Evolutionary conservation across 1,284 basidiomycete species (phyloP).

Genomic region (Gomphus bonarii): DNA sequence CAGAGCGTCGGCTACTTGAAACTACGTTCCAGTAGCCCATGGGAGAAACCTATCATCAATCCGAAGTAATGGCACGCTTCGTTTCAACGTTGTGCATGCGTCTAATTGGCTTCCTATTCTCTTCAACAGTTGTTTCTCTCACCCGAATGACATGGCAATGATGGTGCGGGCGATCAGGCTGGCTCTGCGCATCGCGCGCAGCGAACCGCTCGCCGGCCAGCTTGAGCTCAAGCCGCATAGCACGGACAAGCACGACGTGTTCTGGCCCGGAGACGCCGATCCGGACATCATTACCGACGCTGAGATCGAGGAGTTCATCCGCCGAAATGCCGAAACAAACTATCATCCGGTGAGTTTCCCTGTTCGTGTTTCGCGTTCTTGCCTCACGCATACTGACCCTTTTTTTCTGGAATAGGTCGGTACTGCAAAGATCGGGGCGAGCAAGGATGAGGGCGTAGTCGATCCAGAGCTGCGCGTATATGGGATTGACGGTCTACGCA

Average conservation of each 20-base stretch:
- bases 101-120: background rate
- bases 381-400: too few relatives aligned
- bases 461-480: slow-evolving; percentile 35
- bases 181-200: slow-evolving; percentile 18
- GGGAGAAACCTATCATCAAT: slow-evolving; percentile 31
- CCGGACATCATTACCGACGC: slow-evolving; percentile 25
- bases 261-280: slow-evolving; percentile 21
- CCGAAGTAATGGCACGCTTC: slow-evolving; percentile 22
- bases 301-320: slow-evolving; percentile 27
- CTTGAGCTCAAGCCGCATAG: slow-evolving; percentile 22
- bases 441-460: slow-evolving; percentile 28
- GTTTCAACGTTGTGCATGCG: background rate
- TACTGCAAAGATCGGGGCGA: slow-evolving; percentile 24
- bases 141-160: slow-evolving; percentile 18
- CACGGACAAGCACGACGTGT: slow-evolving; percentile 22
- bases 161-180: slow-evolving; percentile 22
- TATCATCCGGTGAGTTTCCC: slow-evolving; percentile 29
- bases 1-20: slow-evolving; percentile 25
- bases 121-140: slow-evolving; percentile 16
- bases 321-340: slow-evolving; percentile 26
- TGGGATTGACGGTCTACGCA: slow-evolving; percentile 29
- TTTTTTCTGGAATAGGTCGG: slow-evolving; percentile 6
- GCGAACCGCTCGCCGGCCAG: slow-evolving; percentile 19
- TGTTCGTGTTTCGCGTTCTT: slow-evolving; percentile 4
- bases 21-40: slow-evolving; percentile 24